Conservation (phyloP, 108 stramenopile genomes). For the Fragilariopsis cylindrus region DNA sequence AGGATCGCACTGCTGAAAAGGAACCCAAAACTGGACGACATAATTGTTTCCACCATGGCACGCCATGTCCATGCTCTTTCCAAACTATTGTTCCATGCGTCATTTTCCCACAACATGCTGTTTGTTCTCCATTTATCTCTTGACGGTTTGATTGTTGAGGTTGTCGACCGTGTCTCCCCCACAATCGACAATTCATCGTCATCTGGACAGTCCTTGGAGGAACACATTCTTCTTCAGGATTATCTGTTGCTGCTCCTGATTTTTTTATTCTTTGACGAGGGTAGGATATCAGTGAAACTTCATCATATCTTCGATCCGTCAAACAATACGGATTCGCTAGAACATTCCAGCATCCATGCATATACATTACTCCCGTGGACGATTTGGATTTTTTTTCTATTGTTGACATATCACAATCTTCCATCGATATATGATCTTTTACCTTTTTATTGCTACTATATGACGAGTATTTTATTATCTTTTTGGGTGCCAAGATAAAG, state of each 20-base stretch:
- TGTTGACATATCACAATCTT: neutral
- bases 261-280: conserved; percentile 30
- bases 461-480: neutral
- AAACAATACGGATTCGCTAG: conserved; percentile 76
- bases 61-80: neutral
- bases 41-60: conserved; percentile 8
- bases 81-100: conserved; percentile 29
- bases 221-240: neutral
- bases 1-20: conserved; percentile 20
- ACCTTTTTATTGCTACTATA: neutral
- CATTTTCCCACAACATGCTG: conserved; percentile 11
- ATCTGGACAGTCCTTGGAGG: neutral
- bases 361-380: neutral
- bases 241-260: neutral
- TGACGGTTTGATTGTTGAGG: neutral
- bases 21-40: conserved; percentile 15
- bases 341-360: conserved; percentile 68
- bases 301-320: conserved; percentile 80
- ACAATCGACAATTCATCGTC: conserved; percentile 23
- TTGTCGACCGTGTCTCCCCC: conserved; percentile 17
- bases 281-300: conserved; percentile 57
- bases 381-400: neutral
- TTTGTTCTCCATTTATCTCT: conserved; percentile 1
- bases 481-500: conserved; percentile 34
- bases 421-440: neutral